These are phyloP conservation scores for Coemansia biformis DNA, from an alignment of 192 early-diverging fungal genomes.

Conservation along the genomic window DNA sequence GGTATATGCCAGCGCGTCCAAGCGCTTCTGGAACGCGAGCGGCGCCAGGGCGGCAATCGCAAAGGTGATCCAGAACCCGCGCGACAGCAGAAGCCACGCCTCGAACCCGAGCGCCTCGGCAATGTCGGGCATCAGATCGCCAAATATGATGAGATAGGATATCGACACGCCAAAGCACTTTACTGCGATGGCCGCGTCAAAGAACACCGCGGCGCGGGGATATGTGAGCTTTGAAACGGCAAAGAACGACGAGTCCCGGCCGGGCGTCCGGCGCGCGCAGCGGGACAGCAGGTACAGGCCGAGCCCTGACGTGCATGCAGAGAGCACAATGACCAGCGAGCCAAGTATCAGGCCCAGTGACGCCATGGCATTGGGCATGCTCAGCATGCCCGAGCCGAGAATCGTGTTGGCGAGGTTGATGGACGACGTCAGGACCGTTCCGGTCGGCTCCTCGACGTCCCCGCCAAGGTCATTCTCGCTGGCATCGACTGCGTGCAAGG, in stretches of 20 bases:
- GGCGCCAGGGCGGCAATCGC: conserved; percentile 69
- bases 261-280: conserved; percentile 68
- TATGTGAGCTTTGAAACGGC: conserved; percentile 86
- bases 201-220: conserved; percentile 77
- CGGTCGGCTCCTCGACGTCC: conserved; percentile 50
- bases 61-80: conserved; percentile 81
- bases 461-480: conserved; percentile 32
- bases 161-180: conserved; percentile 98
- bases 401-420: conserved; percentile 95
- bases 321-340: conserved; percentile 72
- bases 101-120: conserved; percentile 29
- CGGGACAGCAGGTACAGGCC: conserved; percentile 81
- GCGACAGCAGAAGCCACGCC: conserved; percentile 50
- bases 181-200: conserved; percentile 95
- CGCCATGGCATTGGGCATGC: conserved; percentile 90
- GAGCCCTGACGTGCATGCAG: conserved; percentile 65
- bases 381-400: conserved; percentile 94
- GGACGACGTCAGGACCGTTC: conserved; percentile 59
- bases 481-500: conserved; percentile 14
- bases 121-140: conserved; percentile 85
- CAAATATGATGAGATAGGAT: conserved; percentile 92
- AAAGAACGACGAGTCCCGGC: conserved; percentile 85
- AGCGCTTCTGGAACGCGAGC: conserved; percentile 68
- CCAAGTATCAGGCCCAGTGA: conserved; percentile 79
- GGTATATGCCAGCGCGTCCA: conserved; percentile 89